Evolutionary conservation across 441 rosid species (phyloP).

Genomic region (Geranium incanum): DNA sequence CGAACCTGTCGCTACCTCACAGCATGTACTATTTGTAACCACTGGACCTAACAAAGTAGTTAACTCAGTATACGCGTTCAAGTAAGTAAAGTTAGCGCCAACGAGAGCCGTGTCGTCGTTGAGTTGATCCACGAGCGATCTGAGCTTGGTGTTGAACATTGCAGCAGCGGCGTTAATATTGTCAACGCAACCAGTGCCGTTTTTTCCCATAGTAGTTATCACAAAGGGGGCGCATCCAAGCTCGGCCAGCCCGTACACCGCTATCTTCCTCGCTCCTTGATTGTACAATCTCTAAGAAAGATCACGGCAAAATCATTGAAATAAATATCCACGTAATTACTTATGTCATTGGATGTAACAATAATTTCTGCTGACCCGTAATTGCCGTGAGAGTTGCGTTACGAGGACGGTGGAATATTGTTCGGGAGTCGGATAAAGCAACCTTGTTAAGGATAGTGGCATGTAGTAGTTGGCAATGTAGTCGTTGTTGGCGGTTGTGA

Average conservation of each 20-base stretch:
- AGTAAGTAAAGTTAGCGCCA: not conserved
- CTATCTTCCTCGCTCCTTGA: not conserved
- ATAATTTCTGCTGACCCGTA: not conserved
- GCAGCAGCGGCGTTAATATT: not conserved
- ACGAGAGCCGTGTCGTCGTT: not conserved
- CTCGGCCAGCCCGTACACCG: not conserved
- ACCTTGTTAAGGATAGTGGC: not conserved
- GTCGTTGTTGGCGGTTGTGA: not conserved
- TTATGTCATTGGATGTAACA: not conserved
- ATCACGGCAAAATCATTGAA: no score
- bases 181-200: not conserved
- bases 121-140: not conserved
- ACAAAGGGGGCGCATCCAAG: not conserved
- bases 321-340: no score
- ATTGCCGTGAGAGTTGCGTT: not conserved
- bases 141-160: not conserved
- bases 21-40: not conserved
- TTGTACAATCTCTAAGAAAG: not conserved
- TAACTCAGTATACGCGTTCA: not conserved
- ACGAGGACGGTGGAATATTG: not conserved
- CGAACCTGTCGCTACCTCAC: not conserved
- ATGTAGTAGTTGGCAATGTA: not conserved
- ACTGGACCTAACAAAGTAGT: not conserved
- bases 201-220: not conserved
- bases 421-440: not conserved